These are phyloP conservation scores for Obba rivulosa DNA, from an alignment of 768 basidiomycete species.

Conservation along the genomic window DNA sequence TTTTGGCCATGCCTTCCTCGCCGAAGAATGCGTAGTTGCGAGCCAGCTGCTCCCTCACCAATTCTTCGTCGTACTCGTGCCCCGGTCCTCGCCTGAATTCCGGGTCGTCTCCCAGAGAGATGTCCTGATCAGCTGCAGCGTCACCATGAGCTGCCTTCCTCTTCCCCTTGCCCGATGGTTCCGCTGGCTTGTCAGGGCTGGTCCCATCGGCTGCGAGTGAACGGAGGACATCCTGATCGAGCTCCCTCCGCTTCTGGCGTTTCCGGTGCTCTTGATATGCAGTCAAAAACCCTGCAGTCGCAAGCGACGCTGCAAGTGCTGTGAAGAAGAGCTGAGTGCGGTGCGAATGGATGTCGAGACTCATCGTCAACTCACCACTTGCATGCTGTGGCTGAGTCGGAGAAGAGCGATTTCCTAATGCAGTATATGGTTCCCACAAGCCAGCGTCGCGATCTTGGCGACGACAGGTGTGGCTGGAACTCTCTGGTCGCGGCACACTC, in stretches of 20 bases:
- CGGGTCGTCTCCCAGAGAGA: constrained; percentile 1
- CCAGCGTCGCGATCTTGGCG: background rate
- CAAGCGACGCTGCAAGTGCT: constrained; percentile 58
- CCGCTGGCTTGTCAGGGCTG: background rate
- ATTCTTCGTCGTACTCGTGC: constrained; percentile 61
- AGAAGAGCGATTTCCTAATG: background rate
- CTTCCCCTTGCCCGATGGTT: background rate
- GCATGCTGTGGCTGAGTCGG: background rate
- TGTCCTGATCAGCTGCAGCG: constrained; percentile 2
- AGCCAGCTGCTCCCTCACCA: constrained; percentile 86
- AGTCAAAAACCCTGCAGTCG: constrained; percentile 56
- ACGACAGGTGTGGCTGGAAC: background rate
- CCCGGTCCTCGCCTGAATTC: constrained; percentile 4
- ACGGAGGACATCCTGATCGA: constrained; percentile 51
- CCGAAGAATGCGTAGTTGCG: constrained; percentile 95
- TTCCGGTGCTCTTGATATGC: constrained; percentile 48
- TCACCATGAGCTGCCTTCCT: background rate
- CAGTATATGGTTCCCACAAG: background rate
- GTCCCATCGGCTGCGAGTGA: constrained; percentile 33
- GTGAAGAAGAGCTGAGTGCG: constrained; percentile 59
- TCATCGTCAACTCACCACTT: constrained; percentile 8
- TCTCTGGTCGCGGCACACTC: background rate
- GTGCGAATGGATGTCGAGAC: constrained; percentile 40
- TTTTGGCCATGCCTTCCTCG: constrained; percentile 76
- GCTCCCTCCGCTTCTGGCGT: constrained; percentile 42